Evolutionary conservation across 164 flowering plant genomes (phyloP).

Genomic region (Chimonanthus praecox): DNA sequence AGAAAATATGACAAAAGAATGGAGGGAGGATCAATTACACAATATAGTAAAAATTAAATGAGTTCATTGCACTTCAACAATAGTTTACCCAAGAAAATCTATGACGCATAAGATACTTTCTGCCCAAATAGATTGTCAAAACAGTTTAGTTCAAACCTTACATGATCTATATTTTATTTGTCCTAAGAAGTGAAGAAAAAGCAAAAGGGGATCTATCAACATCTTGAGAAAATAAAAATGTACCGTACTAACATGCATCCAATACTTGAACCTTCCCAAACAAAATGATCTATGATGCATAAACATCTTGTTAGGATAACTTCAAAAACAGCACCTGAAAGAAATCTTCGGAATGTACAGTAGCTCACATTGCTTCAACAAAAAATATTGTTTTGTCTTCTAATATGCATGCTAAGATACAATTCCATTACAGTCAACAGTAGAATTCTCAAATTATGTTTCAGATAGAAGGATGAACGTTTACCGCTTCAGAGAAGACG

Average conservation of each 20-base stretch:
- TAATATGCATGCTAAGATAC: neutral
- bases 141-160: no score
- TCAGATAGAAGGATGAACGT: constrained; percentile 1
- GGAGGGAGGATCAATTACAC: neutral
- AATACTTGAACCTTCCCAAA: neutral
- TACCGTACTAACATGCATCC: neutral
- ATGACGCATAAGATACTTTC: neutral
- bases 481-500: constrained; percentile 66
- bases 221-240: no score
- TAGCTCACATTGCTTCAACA: neutral
- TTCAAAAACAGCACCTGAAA: neutral
- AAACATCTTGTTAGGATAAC: neutral
- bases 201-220: neutral
- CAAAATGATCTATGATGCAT: neutral
- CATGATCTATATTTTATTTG: no score
- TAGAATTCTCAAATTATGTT: constrained; percentile 2
- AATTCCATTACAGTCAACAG: neutral
- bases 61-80: no score
- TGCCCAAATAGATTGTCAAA: neutral
- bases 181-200: no score
- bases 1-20: neutral
- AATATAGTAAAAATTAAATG: no score
- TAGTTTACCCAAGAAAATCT: no score
- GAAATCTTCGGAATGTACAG: neutral
- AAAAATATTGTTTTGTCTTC: no score